Base-by-base conservation (phyloP, 2,329 filamentous ascomycete genomes). In the Dactylellina cionopaga region DNA sequence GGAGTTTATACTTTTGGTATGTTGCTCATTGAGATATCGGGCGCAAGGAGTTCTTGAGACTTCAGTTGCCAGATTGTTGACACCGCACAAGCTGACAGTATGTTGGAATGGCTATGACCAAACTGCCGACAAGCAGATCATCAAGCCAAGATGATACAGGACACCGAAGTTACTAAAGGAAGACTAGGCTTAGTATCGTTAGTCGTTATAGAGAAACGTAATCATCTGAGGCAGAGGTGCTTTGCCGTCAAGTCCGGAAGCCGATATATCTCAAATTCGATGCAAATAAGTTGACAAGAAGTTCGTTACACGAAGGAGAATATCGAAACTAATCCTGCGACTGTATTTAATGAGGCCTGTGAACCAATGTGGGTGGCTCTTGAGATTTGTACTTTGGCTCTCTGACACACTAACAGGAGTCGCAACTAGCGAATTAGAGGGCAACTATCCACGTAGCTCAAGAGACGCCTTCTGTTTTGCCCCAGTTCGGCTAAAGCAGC, bases 401-500 rank as follows among this genome's bases (percentile, higher is more conserved):
- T 72, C 68, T 72, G 68, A 72, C 68, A 72, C 68, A 65, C 59
- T 54, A 33, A 35, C 59, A 65, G 59, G 59, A 65, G 47, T 54
- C 27, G 35, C 55, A 46, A 31, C 58, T 60, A 54, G 68, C 59
- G 59, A 65, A 65, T 63, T 62, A 35, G 60, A 72, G 55, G 59
- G 52, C 59, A 27, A 2, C 29, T 51, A 56, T 31, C 68, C 65
- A 63, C 58, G 59, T 44, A 65, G 59, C 68, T 72, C 59, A 59
- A 64, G 59, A n/a, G 37, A 59, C 59, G 46, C 68, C 59, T 59
- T 72, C 49, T 72, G 43, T 65, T 72, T 72, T 72, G 68, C 68
- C 65, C 59, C 68, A 64, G 68, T 72, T 72, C 68, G 68, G 68
- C 68, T 72, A 72, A 72, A 72, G 49, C 68, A 72, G 29, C 59